Base-by-base conservation (phyloP, 2,329 filamentous ascomycete species). In the Trichophyton schoenleinii region DNA sequence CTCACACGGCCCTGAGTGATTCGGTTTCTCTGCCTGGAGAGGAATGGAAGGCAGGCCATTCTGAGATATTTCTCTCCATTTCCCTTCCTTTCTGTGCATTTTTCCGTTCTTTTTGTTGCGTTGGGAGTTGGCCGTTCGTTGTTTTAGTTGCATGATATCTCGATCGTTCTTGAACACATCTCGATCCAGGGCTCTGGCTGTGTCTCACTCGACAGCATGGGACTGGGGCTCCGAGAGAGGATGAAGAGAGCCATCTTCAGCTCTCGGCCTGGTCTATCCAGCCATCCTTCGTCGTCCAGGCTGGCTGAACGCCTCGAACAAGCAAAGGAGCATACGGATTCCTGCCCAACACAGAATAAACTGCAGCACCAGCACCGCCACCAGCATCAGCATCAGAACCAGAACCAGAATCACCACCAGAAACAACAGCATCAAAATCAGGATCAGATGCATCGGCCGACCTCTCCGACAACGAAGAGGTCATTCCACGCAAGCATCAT, bases 241-340 rank as follows among this genome's bases (percentile, higher is more conserved):
- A 59, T 67, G 44, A 66, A 63, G 46, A 60, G 61, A 25, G 61
- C 64, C 48, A 65, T 67, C 63, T 63, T 61, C 60, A 61, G 65
- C 46, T 49, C 38, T 22, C 53, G 46, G 9, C 28, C 18, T 36
- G 25, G 22, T 13, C 28, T 41, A 15, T 46, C 28, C 13, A 60
- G 31, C 5, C 28, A 28, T 38, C 25, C 5, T 15, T 36, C 46
- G 5, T 41, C 31, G 48, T 22, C 59, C 13, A 20, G 22, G 58
- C 58, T 59, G 22, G 41, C 38, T 9, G 41, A 28, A 34, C 58
- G 41, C 20, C 58, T 59, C 18, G 22, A 46, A 20, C 8, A 59
- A 9, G 58, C 31, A 52, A 53, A 18, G 38, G 31, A 58, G 31
- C 18, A 58, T 9, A 31, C 55, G 7, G 13, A 7, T 11, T 11